These are phyloP conservation scores for Vitis hybrid DNA, from an alignment of 177 flowering plant species.

Conservation along the genomic window DNA sequence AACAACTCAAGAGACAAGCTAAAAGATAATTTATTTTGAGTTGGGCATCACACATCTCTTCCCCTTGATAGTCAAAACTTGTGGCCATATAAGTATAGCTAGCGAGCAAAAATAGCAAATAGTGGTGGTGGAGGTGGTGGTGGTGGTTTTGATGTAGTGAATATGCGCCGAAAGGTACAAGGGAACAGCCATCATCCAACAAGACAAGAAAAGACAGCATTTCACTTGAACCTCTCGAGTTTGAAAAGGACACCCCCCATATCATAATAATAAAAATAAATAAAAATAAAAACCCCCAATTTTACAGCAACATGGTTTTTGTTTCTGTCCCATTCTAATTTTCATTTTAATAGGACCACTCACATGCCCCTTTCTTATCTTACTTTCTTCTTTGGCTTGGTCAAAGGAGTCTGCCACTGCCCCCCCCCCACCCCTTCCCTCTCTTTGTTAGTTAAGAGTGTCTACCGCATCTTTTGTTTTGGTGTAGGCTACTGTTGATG, in stretches of 20 bases:
- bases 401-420: background rate
- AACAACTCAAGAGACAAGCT: too few relatives aligned
- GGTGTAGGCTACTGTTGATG: too few relatives aligned
- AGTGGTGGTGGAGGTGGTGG: too few relatives aligned
- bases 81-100: too few relatives aligned
- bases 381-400: constrained; percentile 5
- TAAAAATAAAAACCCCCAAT: too few relatives aligned
- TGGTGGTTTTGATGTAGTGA: constrained; percentile 7
- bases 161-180: constrained; percentile 51
- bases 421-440: too few relatives aligned
- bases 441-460: too few relatives aligned
- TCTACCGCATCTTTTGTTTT: too few relatives aligned
- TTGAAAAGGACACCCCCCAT: constrained; percentile 15
- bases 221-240: constrained; percentile 15
- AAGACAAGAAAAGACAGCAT: constrained; percentile 34
- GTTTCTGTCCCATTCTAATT: constrained; percentile 14
- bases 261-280: background rate
- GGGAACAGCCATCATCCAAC: constrained; percentile 30
- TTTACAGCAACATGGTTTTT: constrained; percentile 14
- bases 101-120: too few relatives aligned
- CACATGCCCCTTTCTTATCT: background rate
- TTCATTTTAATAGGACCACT: background rate
- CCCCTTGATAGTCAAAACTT: too few relatives aligned
- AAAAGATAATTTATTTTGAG: too few relatives aligned
- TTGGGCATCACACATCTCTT: too few relatives aligned